phyloP scores from a whole-genome alignment of 352 stramenopile species.

The Achlya hypogyna region DNA sequence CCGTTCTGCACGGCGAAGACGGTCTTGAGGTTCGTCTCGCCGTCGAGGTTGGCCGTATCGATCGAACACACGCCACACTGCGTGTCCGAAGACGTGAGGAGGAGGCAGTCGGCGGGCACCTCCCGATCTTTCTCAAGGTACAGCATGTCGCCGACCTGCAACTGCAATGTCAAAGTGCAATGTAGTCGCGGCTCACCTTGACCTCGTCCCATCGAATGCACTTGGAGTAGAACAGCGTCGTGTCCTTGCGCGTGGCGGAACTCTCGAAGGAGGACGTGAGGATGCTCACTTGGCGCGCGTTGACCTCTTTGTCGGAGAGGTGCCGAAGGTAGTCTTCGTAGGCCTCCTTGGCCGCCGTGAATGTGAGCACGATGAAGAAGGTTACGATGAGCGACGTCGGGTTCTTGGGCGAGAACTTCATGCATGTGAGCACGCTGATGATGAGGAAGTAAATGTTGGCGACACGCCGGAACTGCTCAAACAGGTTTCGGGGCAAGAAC shows the following conservation, averaged over 20 bases:
- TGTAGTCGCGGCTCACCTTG: conserved; percentile 70
- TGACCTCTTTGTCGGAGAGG: conserved; percentile 5
- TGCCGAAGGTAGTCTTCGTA: conserved; percentile 22
- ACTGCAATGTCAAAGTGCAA: neutral
- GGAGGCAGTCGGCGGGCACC: conserved; percentile 57
- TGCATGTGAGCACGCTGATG: conserved; percentile 24
- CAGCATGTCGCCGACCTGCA: conserved; percentile 43
- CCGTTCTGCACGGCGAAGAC: neutral
- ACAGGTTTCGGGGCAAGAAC: conserved; percentile 67
- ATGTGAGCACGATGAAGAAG: conserved; percentile 23
- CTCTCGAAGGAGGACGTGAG: neutral
- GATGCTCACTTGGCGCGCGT: neutral
- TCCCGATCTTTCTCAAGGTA: conserved; percentile 36
- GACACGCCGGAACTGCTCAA: conserved; percentile 69
- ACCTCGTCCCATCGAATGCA: conserved; percentile 36
- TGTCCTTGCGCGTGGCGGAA: conserved; percentile 31
- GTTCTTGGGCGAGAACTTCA: conserved; percentile 23
- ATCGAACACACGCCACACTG: conserved; percentile 24
- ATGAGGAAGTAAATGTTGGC: conserved; percentile 80
- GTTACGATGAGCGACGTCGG: conserved; percentile 22
- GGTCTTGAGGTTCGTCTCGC: conserved; percentile 18
- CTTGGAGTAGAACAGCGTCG: conserved; percentile 86
- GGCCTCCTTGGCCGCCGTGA: conserved; percentile 25
- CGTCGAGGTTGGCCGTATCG: conserved; percentile 21
- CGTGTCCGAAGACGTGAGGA: conserved; percentile 33